Base-by-base conservation (phyloP, 768 basidiomycete species). In the Lentinula boryana region DNA sequence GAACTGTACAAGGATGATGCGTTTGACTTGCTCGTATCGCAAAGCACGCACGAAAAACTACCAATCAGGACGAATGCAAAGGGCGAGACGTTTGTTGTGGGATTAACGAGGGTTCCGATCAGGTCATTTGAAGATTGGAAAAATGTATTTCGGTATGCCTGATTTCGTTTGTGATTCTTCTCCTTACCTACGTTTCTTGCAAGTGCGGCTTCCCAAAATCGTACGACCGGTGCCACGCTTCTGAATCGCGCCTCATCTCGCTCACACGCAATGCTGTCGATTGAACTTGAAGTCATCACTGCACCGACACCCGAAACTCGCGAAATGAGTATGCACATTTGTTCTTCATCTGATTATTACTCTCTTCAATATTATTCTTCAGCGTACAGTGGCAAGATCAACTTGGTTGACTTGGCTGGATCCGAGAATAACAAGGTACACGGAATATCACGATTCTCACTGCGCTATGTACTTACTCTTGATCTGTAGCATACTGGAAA, bases 1-100 rank as follows among this genome's bases (percentile, higher is more conserved):
- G 93, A 95, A 70, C 92, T 95, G 57, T 92, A 94, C 74, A 91
- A 91, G 68, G 93, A 95, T 68, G 93, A 95, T 63, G 88, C 90
- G 3, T 95, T 91, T 67, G 93, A 95, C 69, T 80, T 96, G 27
- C 80, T 95, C 3, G 90, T 90, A 1, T 81, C 56, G 78, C 88
- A 56, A 88, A 88, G 60, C 84, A 79, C 58, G 88, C 88, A 66
- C 21, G 84, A 77, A 0, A 82, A 83, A 68, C 75, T 83, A 3
- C 81, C 80, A 16, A 80, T 84, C 13, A 77, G 82, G 38, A 81
- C 81, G 63, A 80, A 83, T 67, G 80, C 80, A 54, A 72, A 68
- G 16, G 82, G 81, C 44, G 75, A 78, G 72, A 81, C 83, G 13
- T 83, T 83, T 62, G 82, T 84, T 36, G 81, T 82, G 41, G 82